Evolutionary conservation across 2,329 filamentous ascomycete genomes (phyloP), one percentile per base, ranked within the genome.

Genomic region (Curvularia sp.): DNA sequence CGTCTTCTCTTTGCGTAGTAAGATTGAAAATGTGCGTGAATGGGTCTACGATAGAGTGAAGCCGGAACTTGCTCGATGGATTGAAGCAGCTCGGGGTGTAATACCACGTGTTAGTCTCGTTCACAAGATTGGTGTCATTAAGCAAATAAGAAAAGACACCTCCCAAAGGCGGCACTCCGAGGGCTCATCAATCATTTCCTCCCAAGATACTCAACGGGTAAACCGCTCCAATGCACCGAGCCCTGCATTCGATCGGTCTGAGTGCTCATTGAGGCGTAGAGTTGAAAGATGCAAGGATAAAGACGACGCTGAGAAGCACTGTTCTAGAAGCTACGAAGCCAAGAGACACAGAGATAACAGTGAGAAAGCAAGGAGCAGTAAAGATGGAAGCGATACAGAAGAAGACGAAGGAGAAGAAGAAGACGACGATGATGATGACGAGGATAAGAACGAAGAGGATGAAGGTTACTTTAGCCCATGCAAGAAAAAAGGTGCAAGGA

Each of bases 1-100:
- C 26, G 58, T 58, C 20, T 50, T 63, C 4, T 35, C 41, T 35
- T 42, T 65, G 15, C 61, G 54, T n/a, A 55, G 52, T 41, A 38
- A 60, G 8, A 47, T 65, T 13, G 42, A 61, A 18, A 65, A 62
- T 49, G 44, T 65, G 51, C 51, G 30, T 13, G 31, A 61, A 31
- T 65, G 63, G 63, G 58, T 58, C 13, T 53, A 61, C 22, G 8
- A 33, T 10, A 1, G n/a, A 15, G 55, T 48, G 5, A 53, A 38
- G 8, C 51, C 42, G 1, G 42, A 48, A 26, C 24, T 31, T 47
- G 6, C 26, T 5, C 18, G 8, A 30, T 47, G 43, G 43, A 47
- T 47, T 26, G 41, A 43, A 8, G 41, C 20, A 15, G 24, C 42
- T n/a, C 24, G 13, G 6, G 26, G 15, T 18, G 2, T 5, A 46